phyloP scores from a whole-genome alignment of 768 basidiomycete species.

The Suillus variegatus region DNA sequence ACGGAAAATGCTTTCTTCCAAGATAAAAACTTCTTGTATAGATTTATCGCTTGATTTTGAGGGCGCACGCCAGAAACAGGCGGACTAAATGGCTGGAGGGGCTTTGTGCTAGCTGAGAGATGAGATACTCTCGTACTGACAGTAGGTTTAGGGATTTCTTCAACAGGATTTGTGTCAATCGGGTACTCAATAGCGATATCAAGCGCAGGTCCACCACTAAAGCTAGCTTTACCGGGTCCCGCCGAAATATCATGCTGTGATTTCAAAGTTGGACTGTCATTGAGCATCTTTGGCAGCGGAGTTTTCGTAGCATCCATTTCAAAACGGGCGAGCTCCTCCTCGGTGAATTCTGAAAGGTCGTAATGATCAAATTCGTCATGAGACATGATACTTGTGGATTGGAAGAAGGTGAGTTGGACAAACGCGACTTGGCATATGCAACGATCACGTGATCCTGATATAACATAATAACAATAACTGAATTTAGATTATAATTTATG shows the following conservation, averaged over 20 bases:
- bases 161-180: background rate
- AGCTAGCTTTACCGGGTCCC: background rate
- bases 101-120: background rate
- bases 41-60: constrained; percentile 23
- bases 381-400: constrained; percentile 20
- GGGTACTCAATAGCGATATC: constrained; percentile 36
- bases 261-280: background rate
- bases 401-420: background rate
- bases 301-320: constrained; percentile 39
- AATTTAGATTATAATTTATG: background rate
- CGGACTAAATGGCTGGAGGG: background rate
- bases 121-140: background rate
- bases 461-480: no score
- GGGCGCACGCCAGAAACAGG: background rate
- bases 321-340: constrained; percentile 53
- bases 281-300: constrained; percentile 9
- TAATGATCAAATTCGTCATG: constrained; percentile 48
- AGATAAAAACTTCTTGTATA: constrained; percentile 46
- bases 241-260: constrained; percentile 8
- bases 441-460: background rate
- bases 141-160: background rate
- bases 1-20: constrained; percentile 51
- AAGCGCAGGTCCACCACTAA: constrained; percentile 33
- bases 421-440: background rate
- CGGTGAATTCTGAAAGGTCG: constrained; percentile 57